Base-by-base conservation (phyloP, 1,139 yeast genomes). In the Magnusiomyces tetraspermus region DNA sequence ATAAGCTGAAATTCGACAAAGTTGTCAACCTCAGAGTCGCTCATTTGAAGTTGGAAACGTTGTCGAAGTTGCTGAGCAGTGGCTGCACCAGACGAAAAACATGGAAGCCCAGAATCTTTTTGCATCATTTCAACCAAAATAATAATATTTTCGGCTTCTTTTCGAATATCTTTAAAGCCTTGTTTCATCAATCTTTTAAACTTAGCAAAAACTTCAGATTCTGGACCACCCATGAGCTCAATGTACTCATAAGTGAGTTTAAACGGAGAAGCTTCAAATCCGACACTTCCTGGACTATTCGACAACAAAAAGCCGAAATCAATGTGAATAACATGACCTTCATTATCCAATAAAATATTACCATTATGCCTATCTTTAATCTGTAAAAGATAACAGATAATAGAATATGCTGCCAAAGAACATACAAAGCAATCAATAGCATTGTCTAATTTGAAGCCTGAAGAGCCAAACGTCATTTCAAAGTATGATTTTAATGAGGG, bases 351-450 rank as follows among this genome's bases (percentile, higher is more conserved):
- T 85, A 92, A 83, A 49, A 92, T 90, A 67, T 92, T 92, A 63
- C 98, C 98, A 67, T 92, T 92, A 64, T 92, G 98, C 56, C 98
- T 78, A 67, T 92, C 98, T 63, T 92, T 92, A 52, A 92, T 86
- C 68, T 92, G 97, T 48, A 92, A 73, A 31, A 90, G 71, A 63
- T 92, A 92, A 64, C 96, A 89, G 44, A 92, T 81, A n/a, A 92
- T 76, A 0, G 97, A 89, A 64, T 90, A 92, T 0, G 92, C 83
- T 0, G 97, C 97, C 51, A 92, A 74, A 46, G 96, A 87, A 53
- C 76, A 73, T 2, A 94, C 86, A 70, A 92, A 92, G 60, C 84
- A 85, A 46, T 80, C 82, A 63, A 89, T 94, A 0, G 97, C 97
- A 52, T 75, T 72, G 59, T 75, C 79, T 65, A 82, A 69, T 72